Conservation (phyloP, 495 filamentous ascomycete genomes). For the Lichina pygmaea region DNA sequence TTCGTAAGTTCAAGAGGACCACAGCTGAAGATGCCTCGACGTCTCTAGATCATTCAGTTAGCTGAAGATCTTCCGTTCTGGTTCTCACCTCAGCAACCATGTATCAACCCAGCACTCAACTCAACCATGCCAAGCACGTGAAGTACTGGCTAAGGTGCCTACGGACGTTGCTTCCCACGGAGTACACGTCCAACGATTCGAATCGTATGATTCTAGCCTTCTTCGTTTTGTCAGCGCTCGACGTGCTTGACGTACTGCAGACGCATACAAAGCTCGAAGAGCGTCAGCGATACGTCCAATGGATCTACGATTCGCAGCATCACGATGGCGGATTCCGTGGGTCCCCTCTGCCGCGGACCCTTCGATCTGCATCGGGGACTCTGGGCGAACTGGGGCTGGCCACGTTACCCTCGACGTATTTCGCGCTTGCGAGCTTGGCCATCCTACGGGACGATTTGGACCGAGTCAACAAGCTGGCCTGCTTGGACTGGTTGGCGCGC, state of each 20-base stretch:
- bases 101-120: not conserved
- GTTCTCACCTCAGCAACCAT: too few relatives aligned
- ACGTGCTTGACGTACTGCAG: slow-evolving; percentile 41
- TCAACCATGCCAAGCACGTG: slow-evolving; percentile 35
- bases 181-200: slow-evolving; percentile 67
- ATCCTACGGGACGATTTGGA: slow-evolving; percentile 49
- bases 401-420: slow-evolving; percentile 63
- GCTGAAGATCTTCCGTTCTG: too few relatives aligned
- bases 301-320: slow-evolving; percentile 54
- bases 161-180: slow-evolving; percentile 48
- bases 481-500: slow-evolving; percentile 43
- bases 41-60: too few relatives aligned
- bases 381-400: slow-evolving; percentile 29
- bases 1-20: too few relatives aligned
- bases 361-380: not conserved
- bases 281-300: slow-evolving; percentile 30
- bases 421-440: slow-evolving; percentile 50
- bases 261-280: slow-evolving; percentile 28
- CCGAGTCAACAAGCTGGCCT: slow-evolving; percentile 36
- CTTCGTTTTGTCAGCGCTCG: slow-evolving; percentile 63
- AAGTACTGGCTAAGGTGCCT: slow-evolving; percentile 85
- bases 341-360: slow-evolving; percentile 28
- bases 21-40: too few relatives aligned
- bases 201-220: slow-evolving; percentile 73
- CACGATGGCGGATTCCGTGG: slow-evolving; percentile 57